phyloP scores from a whole-genome alignment of 2,329 filamentous ascomycete genomes.

The Pyrenochaeta sp. region DNA sequence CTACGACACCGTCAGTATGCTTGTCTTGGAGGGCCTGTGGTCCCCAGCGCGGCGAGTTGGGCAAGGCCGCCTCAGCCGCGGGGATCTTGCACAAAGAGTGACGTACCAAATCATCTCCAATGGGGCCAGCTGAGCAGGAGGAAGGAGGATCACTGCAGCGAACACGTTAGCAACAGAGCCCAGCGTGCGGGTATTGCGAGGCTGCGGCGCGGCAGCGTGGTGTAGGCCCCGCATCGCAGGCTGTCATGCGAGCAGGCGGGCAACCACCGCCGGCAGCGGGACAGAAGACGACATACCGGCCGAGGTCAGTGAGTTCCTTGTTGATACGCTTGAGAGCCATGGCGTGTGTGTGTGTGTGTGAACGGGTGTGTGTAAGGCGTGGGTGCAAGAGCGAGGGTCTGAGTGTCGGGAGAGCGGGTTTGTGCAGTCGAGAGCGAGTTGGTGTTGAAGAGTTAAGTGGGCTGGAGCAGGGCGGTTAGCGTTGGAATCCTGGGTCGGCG shows the following conservation, averaged over 20 bases:
- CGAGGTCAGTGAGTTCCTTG: constrained; percentile 90
- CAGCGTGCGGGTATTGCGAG: constrained; percentile 10
- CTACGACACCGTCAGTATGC: constrained; percentile 59
- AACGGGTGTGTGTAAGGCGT: constrained; percentile 17
- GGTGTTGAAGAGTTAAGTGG: constrained; percentile 45
- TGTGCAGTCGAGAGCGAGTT: constrained; percentile 34
- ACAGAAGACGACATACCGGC: constrained; percentile 67
- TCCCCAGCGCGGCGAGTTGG: constrained; percentile 15
- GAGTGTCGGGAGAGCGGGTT: constrained; percentile 17
- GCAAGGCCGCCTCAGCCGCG: constrained; percentile 41
- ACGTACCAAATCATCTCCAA: constrained; percentile 97
- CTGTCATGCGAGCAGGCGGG: constrained; percentile 49
- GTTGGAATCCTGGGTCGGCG: constrained; percentile 36
- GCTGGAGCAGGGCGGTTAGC: constrained; percentile 43
- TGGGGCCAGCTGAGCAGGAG: constrained; percentile 95
- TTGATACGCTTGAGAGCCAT: constrained; percentile 96
- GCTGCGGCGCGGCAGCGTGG: constrained; percentile 17
- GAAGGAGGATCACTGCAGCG: constrained; percentile 87
- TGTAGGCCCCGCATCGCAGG: constrained; percentile 42
- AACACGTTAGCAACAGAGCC: constrained; percentile 41
- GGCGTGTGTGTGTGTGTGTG: constrained; percentile 33
- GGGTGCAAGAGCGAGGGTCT: too few relatives aligned
- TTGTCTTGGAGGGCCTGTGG: constrained; percentile 22
- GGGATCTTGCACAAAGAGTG: constrained; percentile 29
- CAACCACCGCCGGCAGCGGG: constrained; percentile 23